Evolutionary conservation across 2,329 filamentous ascomycete genomes (phyloP).

Genomic region (Fusarium dimerum): DNA sequence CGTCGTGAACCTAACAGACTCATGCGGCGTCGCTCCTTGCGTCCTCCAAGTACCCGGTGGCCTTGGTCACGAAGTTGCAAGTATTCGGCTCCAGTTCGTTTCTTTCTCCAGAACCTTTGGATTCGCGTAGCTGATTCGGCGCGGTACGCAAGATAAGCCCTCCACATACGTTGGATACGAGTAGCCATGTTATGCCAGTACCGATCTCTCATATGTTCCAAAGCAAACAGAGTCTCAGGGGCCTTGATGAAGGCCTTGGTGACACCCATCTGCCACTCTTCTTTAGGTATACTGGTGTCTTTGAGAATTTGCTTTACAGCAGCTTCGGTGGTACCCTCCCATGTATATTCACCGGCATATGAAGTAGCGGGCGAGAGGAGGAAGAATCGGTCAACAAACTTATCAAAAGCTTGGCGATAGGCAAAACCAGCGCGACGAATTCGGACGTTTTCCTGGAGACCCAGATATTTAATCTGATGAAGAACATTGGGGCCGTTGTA

Average conservation of each 20-base stretch:
- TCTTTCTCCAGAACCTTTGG: slow-evolving; percentile 93
- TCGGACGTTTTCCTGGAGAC: slow-evolving; percentile 98
- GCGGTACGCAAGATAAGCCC: slow-evolving; percentile 90
- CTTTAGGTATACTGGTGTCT: slow-evolving; percentile 90
- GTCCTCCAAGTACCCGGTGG: slow-evolving; percentile 75
- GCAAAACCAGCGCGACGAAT: slow-evolving; percentile 96
- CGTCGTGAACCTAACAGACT: slow-evolving; percentile 88
- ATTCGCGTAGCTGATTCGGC: slow-evolving; percentile 92
- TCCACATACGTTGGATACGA: slow-evolving; percentile 94
- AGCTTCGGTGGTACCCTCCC: slow-evolving; percentile 84
- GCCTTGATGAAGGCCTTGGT: slow-evolving; percentile 98
- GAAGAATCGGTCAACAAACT: slow-evolving; percentile 97
- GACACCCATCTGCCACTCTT: slow-evolving; percentile 96
- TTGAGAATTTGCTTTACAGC: slow-evolving; percentile 92
- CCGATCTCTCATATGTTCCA: slow-evolving; percentile 95
- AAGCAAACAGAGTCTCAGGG: slow-evolving; percentile 91
- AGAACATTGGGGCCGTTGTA: slow-evolving; percentile 91
- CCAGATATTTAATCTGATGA: slow-evolving; percentile 98
- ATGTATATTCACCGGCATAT: slow-evolving; percentile 96
- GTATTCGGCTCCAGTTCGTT: slow-evolving; percentile 86
- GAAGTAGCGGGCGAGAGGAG: slow-evolving; percentile 90
- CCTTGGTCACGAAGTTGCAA: slow-evolving; percentile 86
- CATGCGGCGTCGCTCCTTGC: slow-evolving; percentile 89
- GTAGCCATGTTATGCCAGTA: slow-evolving; percentile 99
- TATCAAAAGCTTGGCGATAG: slow-evolving; percentile 95